Conservation (phyloP, 768 basidiomycete species). For the Rhodotorula toruloides region DNA sequence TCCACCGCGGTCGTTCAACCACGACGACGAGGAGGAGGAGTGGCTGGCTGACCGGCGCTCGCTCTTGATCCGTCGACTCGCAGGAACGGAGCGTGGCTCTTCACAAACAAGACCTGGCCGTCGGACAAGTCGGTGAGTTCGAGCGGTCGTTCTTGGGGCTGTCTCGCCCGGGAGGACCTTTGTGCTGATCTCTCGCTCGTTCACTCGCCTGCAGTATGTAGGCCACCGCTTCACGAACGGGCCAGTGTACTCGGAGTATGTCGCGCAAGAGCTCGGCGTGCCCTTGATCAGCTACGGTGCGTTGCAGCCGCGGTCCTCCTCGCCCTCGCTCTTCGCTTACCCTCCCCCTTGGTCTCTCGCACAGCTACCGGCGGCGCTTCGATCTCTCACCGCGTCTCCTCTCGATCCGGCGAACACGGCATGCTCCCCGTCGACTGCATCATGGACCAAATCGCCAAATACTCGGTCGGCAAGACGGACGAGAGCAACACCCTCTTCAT, state of each 20-base stretch:
- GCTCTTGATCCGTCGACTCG: not conserved
- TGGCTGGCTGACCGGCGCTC: not conserved
- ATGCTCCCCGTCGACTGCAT: slow-evolving; percentile 13
- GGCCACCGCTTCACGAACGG: slow-evolving; percentile 19
- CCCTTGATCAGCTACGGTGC: slow-evolving; percentile 4
- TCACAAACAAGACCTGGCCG: slow-evolving; percentile 12
- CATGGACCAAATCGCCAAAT: slow-evolving; percentile 8
- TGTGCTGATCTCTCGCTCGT: not conserved
- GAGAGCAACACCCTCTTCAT: slow-evolving; percentile 6
- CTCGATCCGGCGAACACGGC: slow-evolving; percentile 3
- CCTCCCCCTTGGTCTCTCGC: too few species aligned
- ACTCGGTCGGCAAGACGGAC: not conserved
- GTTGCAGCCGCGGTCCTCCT: too few species aligned
- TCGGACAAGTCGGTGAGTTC: not conserved
- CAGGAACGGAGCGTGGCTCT: slow-evolving; percentile 13
- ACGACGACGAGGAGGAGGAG: too few species aligned
- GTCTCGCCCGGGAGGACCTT: too few species aligned
- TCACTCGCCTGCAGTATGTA: not conserved
- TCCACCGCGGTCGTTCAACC: not conserved
- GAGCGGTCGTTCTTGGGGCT: too few species aligned
- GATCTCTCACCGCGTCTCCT: not conserved
- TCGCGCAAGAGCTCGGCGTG: not conserved
- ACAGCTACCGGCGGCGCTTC: slow-evolving; percentile 11
- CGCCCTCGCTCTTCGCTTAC: too few species aligned
- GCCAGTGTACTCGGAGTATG: not conserved